A percentile compares a stretch with the other conserved stretches of the same genome.
phyloP scores from a whole-genome alignment of 2,329 filamentous ascomycete species.

The Rugonectria rugulosa region DNA sequence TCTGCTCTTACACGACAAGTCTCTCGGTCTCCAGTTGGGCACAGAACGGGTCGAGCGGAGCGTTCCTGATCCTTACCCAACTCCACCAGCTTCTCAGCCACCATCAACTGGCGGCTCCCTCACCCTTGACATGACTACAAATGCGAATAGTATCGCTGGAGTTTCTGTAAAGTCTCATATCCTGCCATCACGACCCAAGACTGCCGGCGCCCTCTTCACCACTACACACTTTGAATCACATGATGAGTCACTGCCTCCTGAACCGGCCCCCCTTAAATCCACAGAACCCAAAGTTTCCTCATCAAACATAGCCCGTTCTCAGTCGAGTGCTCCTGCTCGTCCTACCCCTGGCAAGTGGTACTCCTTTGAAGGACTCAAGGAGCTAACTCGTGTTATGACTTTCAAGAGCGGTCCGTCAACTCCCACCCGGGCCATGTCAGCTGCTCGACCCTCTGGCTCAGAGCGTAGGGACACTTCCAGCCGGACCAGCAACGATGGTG shows the following conservation, averaged over 20 bases:
- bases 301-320: conserved; percentile 54
- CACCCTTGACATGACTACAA: conserved; percentile 38
- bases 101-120: conserved; percentile 48
- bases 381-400: conserved; percentile 81
- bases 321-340: conserved; percentile 52
- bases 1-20: conserved; percentile 37
- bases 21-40: conserved; percentile 31
- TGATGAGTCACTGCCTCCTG: conserved; percentile 34
- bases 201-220: conserved; percentile 33
- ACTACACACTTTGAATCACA: conserved; percentile 37
- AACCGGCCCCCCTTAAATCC: conserved; percentile 29
- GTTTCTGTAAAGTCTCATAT: conserved; percentile 31
- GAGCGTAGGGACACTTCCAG: conserved; percentile 52
- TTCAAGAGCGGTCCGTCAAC: conserved; percentile 93
- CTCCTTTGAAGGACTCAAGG: conserved; percentile 74
- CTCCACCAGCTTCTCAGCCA: conserved; percentile 62
- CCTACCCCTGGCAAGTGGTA: conserved; percentile 61
- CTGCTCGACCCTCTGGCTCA: conserved; percentile 60
- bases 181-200: conserved; percentile 31
- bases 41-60: conserved; percentile 33
- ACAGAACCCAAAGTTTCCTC: conserved; percentile 32
- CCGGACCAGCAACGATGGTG: conserved; percentile 51
- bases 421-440: conserved; percentile 85
- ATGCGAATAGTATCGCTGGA: conserved; percentile 33
- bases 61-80: conserved; percentile 57